Percentiles rank a stretch among this genome's conserved stretches.
Conservation (phyloP, 805 yeast genomes). For the Candida golubevii region DNA sequence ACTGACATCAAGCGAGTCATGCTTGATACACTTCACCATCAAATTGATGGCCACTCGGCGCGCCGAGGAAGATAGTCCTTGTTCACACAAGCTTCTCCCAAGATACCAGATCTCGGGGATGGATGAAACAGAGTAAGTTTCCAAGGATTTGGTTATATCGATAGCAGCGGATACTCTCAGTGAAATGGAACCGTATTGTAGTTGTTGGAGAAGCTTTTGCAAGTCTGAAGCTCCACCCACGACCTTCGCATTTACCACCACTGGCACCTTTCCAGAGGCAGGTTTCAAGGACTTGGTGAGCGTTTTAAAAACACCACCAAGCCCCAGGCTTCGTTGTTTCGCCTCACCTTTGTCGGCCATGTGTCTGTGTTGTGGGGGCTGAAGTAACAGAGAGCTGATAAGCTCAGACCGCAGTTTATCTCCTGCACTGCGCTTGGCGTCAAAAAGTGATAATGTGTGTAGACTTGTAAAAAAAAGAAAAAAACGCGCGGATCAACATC, state of each 20-base stretch:
- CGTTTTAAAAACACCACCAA: slow-evolving; percentile 39
- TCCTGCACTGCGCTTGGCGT: too few relatives aligned
- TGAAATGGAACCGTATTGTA: slow-evolving; percentile 34
- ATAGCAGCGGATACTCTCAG: slow-evolving; percentile 48
- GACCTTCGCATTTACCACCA: slow-evolving; percentile 37
- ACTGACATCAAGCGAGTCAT: slow-evolving; percentile 47
- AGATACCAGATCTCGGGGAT: slow-evolving; percentile 76
- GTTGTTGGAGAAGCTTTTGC: slow-evolving; percentile 34
- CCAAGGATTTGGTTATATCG: slow-evolving; percentile 46
- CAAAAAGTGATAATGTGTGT: too few relatives aligned
- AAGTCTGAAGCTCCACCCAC: slow-evolving; percentile 44
- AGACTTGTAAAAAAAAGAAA: too few relatives aligned
- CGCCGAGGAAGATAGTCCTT: slow-evolving; percentile 22
- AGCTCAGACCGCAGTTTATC: too few relatives aligned
- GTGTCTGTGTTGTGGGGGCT: neutral
- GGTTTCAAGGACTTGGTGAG: slow-evolving; percentile 35
- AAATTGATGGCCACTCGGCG: slow-evolving; percentile 49
- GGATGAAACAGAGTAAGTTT: slow-evolving; percentile 50
- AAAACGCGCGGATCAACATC: too few relatives aligned
- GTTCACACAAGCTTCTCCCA: slow-evolving; percentile 49
- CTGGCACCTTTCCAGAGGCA: slow-evolving; percentile 17
- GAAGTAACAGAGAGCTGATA: too few relatives aligned
- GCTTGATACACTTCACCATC: slow-evolving; percentile 50
- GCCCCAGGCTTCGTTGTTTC: slow-evolving; percentile 22
- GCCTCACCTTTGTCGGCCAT: slow-evolving; percentile 7